Base-by-base conservation (phyloP, 352 stramenopile genomes). In the Plasmopara halstedii region DNA sequence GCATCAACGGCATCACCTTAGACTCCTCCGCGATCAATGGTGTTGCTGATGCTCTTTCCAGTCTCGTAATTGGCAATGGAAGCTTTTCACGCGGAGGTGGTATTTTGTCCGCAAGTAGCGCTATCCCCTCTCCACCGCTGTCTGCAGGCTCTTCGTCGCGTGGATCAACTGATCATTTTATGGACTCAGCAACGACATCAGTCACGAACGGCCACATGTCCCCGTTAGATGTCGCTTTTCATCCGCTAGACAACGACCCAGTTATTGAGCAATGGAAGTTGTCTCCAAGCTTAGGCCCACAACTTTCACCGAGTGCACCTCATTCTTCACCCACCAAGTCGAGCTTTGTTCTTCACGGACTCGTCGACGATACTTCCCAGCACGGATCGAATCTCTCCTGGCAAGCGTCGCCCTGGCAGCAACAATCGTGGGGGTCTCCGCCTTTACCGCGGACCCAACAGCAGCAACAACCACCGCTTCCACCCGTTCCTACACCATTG, bases 251-350 rank as follows among this genome's bases (percentile, higher is more conserved):
- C 33, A 64, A 58, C n/a, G 75, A 87, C 26, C 73, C 71, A 6
- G 69, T 83, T 43, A 86, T 88, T 32, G 78, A 90, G 50, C 76
- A 87, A 36, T 90, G 78, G 78, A 87, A 83, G 31, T 32, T 90
- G 19, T 88, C 78, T 35, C 73, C 74, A 41, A 73, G 66, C 11
- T 56, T 59, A 18, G 56, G 67, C 9, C 67, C 75, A 4, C 73
- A 77, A 20, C 53, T 62, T 9, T 57, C 53, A 1, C 53, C 60
- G 6, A 62, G 83, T 14, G 43, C 70, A n/a, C 65, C 77, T 22
- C 61, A 70, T 29, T 42, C 77, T 2, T 71, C 61, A 2, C 54
- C 69, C 27, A 71, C 59, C 3, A 50, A 85, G n/a, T 52, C 67
- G 6, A 66, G 50, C 45, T 83, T 75, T 34, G 58, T 82, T 8